Evolutionary conservation across 805 yeast genomes (phyloP), one percentile per base, ranked within the genome.

Genomic region (Schizosaccharomyces osmophilus): DNA sequence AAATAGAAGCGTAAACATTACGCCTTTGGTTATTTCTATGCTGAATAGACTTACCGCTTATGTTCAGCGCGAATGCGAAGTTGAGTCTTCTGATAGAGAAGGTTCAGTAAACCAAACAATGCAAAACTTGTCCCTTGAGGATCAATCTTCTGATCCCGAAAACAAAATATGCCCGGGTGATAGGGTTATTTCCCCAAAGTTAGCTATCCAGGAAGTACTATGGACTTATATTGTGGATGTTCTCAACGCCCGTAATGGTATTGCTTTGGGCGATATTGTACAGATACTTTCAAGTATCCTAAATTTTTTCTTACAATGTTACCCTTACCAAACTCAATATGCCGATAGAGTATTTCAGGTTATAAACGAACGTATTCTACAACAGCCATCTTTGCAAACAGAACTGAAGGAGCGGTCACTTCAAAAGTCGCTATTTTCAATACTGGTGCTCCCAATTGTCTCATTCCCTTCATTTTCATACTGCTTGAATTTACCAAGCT

Each of bases 1-100:
- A 63, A 82, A 81, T 68, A 88, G 93, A 1, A 76, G 78, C 58
- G 84, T 87, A n/a, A 77, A 81, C 55, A 76, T 84, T 62, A 78
- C 82, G 55, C 82, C 79, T 62, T 78, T 89, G 41, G 75, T 89
- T 39, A 72, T 81, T 17, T 79, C 89, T 0, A 75, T 93, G 68
- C 81, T 90, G 61, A 67, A 84, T 55, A 77, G 97, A 63, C 76
- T 86, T 62, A 75, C 84, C 6, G 77, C 75, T 48, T 83, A 75
- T 68, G 77, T 77, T 51, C 71, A 71, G 57, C 70, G 80, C 60
- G 76, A 74, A 61, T 64, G 68, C 26, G 70, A 71, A 51, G 66
- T 68, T 51, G 55, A 63, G 61, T 42, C 42, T 61, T 45, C 51
- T 6, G 26, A 45, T 45, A 17, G 26, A 45, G 51, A 45, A 19